These are phyloP conservation scores for Sarcodon sp. DNA, from an alignment of 768 basidiomycete species.

Conservation along the genomic window DNA sequence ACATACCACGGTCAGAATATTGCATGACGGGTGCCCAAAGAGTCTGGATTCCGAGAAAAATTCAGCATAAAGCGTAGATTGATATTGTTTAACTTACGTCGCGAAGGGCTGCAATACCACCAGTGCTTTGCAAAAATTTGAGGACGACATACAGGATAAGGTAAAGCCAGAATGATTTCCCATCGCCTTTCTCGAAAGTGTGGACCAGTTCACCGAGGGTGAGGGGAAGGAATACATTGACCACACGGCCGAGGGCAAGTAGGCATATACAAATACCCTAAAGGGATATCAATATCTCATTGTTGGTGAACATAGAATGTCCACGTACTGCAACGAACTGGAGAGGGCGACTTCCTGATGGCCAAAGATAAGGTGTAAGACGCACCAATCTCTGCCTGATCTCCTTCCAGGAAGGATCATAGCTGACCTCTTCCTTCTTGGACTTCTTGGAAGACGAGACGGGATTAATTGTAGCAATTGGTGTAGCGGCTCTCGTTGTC, in stretches of 20 bases:
- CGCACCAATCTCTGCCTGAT: constrained; percentile 50
- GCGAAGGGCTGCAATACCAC: constrained; percentile 60
- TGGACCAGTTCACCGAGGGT: constrained; percentile 54
- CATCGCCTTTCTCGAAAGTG: constrained; percentile 34
- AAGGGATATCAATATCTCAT: background rate
- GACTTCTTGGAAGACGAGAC: constrained; percentile 13
- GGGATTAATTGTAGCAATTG: constrained; percentile 25
- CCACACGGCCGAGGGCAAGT: constrained; percentile 60
- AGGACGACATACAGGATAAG: constrained; percentile 57
- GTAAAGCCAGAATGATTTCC: constrained; percentile 51
- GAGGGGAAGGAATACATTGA: constrained; percentile 62
- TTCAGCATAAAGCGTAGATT: background rate
- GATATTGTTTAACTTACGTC: constrained; percentile 13
- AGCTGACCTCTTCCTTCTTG: constrained; percentile 35
- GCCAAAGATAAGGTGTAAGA: constrained; percentile 79
- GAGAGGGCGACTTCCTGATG: constrained; percentile 46
- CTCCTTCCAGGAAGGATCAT: constrained; percentile 64
- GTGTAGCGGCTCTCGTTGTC: constrained; percentile 30
- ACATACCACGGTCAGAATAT: constrained; percentile 60
- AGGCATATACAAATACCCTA: constrained; percentile 59
- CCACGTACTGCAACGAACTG: constrained; percentile 55
- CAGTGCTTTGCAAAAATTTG: constrained; percentile 64
- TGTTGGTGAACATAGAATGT: background rate
- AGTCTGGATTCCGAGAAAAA: constrained; percentile 22
- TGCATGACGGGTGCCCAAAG: constrained; percentile 88